Evolutionary conservation across 768 basidiomycete genomes (phyloP), one percentile per base, ranked within the genome.

Genomic region (Macrocybe gigantea): DNA sequence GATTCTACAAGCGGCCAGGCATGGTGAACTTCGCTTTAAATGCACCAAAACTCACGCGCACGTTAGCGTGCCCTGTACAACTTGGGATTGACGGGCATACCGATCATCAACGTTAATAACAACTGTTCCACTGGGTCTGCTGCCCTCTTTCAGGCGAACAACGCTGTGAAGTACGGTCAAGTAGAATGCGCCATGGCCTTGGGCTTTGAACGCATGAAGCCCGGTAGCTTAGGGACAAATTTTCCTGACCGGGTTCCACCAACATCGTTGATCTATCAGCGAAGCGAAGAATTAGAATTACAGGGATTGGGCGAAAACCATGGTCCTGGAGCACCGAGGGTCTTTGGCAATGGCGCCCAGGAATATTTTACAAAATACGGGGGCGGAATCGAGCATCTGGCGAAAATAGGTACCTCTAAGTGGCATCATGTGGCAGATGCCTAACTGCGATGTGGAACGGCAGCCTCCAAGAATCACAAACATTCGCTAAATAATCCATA

Each of bases 81-180:
- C 60, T 80, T 92, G 37, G 90, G 90, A 13, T 74, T 92, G 62
- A 92, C 89, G 0, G 74, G 80, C 33, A 91, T 93, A 49, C 89
- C 90, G 0, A 83, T 93, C 57, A 75, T 84, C 43, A 93, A 92
- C 56, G 86, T 92, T 38, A 91, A 89, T 70, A 92, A 92, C 66
- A 88, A 88, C 63, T 91, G 89, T 57, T 83, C 88, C 3, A 89
- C 89, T 0, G 89, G 88, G 4, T 85, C 83, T 43, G 75, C 85
- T 0, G 88, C 91, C 5, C 71, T 93, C 14, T 88, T 77, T 62
- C 77, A 85, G 40, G 87, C 85, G 6, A 85, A 84, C 53, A 80
- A 75, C 15, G 73, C 78, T 7, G 79, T 93, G 39, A 87, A 83
- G 60, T 76, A 75, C 36, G 85, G 84, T 10, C 73, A 82, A 47